Base-by-base conservation (phyloP, 2,329 filamentous ascomycete species). In the Septoria petroselini region DNA sequence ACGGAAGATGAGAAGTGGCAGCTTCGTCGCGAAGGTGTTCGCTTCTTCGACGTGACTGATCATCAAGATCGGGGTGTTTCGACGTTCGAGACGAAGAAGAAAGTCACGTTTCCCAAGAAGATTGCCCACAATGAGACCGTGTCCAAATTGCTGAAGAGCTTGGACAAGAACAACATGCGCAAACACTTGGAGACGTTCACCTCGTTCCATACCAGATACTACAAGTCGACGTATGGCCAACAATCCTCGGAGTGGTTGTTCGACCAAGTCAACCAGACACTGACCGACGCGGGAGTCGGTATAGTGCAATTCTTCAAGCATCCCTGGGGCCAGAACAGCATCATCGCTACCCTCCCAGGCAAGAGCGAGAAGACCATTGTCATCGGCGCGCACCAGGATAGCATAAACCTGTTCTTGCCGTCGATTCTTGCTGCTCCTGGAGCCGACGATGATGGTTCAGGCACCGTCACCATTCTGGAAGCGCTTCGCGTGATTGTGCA, bases 1-100 rank as follows among this genome's bases (percentile, higher is more conserved):
- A 94, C 88, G 0, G 91, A 97, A 64, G 88, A 95, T 29, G 84
- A 96, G 73, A 98, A 97, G 72, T 96, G 91, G 90, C 83, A 85
- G 69, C 74, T 97, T 57, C 84, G 86, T 65, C 79, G 89, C 60
- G 79, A 87, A 66, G 90, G 90, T 63, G 78, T 84, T 59, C 86
- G 84, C 64, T 97, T 97, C 77, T 94, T 97, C 79, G 91, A 97
- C 72, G 91, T 97, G 64, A 96, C 93, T 53, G 79, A 88, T 8
- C 48, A 53, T 34, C 78, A 45, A 12, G 50, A 52, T 6, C 29
- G 48, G 25, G 44, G 31, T 14, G 33, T 51, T 8, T 41, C 39
- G 27, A 37, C 33, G 6, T 29, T 25, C n/a, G 31, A 15, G 7
- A 30, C 18, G 27, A 54, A 54, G 48, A 68, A 71, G 50, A 74